Evolutionary conservation across 2,329 filamentous ascomycete species (phyloP).

Genomic region (Blastomyces gilchristii): DNA sequence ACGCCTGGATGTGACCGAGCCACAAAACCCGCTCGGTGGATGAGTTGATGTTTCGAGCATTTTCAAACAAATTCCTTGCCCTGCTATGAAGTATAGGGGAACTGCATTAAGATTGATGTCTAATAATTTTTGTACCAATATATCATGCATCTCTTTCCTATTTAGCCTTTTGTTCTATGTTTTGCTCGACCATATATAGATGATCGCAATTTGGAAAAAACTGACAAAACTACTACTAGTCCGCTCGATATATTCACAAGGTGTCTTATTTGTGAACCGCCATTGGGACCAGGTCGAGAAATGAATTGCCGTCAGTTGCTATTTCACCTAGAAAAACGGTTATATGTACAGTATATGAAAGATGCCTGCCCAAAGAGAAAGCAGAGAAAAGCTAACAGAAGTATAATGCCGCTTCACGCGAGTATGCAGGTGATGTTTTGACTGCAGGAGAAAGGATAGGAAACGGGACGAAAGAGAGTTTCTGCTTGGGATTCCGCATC

Average conservation of each 20-base stretch:
- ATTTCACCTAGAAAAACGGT: not conserved
- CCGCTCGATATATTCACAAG: not conserved
- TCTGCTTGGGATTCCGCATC: not conserved
- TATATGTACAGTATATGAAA: not conserved
- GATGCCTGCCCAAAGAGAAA: not conserved
- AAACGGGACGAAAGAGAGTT: not conserved
- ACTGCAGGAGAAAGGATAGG: not conserved
- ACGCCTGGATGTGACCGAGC: not conserved
- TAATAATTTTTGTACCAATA: not conserved
- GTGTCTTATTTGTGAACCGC: not conserved
- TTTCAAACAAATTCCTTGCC: not conserved
- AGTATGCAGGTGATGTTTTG: not conserved
- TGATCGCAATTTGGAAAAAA: not conserved
- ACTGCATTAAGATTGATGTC: not conserved
- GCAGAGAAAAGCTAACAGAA: not conserved
- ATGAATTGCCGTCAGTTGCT: not conserved
- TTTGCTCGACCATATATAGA: not conserved
- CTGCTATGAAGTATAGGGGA: constrained; percentile 6
- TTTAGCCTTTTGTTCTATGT: not conserved
- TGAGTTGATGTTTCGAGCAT: not conserved
- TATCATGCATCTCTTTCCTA: not conserved
- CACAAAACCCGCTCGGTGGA: not conserved
- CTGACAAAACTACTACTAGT: not conserved
- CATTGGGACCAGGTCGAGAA: not conserved
- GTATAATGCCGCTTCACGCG: not conserved